A percentile compares a stretch with the other conserved stretches of the same genome.
phyloP scores from a whole-genome alignment of 208 protist species.

The Vickermania spadyakhi region DNA sequence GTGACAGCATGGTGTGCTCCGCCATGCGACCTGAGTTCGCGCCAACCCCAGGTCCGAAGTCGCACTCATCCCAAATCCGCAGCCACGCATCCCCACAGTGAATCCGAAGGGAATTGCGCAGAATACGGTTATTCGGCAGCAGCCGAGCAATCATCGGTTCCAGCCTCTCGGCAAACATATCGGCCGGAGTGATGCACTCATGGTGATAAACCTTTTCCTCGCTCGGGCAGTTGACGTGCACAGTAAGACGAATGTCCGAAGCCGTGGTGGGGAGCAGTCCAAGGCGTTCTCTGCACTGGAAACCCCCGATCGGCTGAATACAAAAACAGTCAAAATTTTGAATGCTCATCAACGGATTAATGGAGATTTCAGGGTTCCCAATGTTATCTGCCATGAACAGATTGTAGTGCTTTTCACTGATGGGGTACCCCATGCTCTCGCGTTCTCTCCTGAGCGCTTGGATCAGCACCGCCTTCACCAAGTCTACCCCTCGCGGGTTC shows the following conservation, averaged over 20 bases:
- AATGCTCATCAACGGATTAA: constrained; percentile 45
- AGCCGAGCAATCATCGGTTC: constrained; percentile 49
- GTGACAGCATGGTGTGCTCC: constrained; percentile 71
- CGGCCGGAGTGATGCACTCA: constrained; percentile 58
- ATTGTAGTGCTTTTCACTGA: constrained; percentile 72
- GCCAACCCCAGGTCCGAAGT: constrained; percentile 76
- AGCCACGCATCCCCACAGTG: constrained; percentile 74
- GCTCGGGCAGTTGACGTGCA: constrained; percentile 54
- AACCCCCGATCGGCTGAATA: constrained; percentile 54
- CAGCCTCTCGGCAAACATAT: constrained; percentile 70
- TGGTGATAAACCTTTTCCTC: constrained; percentile 42
- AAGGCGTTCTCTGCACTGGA: constrained; percentile 66
- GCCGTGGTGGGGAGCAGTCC: constrained; percentile 41
- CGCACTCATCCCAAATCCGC: constrained; percentile 82
- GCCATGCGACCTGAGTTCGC: constrained; percentile 63
- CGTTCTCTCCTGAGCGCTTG: constrained; percentile 36
- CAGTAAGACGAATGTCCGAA: constrained; percentile 60
- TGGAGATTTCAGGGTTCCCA: constrained; percentile 77
- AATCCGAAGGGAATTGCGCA: constrained; percentile 75
- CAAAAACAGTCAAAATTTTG: constrained; percentile 80
- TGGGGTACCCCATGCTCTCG: constrained; percentile 29
- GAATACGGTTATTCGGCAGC: constrained; percentile 52
- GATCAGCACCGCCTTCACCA: constrained; percentile 68
- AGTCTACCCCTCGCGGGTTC: constrained; percentile 59
- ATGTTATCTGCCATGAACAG: constrained; percentile 85